These are phyloP conservation scores for Pseudevernia furfuracea DNA, from an alignment of 495 filamentous ascomycete species.

Conservation along the genomic window DNA sequence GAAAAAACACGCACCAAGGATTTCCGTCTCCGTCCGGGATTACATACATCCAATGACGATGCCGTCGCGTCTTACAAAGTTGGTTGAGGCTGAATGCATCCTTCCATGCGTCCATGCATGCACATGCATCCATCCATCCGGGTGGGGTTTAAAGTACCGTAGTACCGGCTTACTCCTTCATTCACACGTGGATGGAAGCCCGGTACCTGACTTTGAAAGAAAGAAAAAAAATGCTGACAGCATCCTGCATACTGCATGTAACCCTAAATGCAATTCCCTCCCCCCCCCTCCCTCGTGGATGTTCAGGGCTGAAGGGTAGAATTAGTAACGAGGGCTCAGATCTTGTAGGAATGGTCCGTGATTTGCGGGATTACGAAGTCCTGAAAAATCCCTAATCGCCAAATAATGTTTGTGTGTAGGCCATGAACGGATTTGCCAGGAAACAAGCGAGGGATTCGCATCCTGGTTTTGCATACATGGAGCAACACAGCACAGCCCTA, in stretches of 20 bases:
- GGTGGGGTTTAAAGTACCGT: neutral
- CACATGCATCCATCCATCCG: neutral
- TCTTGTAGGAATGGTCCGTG: too few relatives aligned
- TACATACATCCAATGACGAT: neutral
- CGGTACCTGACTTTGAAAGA: neutral
- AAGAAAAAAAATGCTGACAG: neutral
- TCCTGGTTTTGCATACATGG: too few relatives aligned
- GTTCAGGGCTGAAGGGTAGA: too few relatives aligned
- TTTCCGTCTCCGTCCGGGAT: neutral
- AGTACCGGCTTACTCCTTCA: neutral
- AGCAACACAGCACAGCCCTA: neutral
- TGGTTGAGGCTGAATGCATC: conserved; percentile 1
- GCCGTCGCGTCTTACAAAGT: neutral
- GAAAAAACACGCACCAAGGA: neutral
- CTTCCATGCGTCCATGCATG: neutral
- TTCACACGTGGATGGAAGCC: neutral
- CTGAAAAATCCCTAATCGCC: too few relatives aligned
- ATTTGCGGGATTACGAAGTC: neutral
- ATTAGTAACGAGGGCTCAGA: too few relatives aligned
- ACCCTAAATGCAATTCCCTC: neutral
- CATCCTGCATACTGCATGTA: conserved; percentile 6
- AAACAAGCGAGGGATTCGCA: conserved; percentile 11
- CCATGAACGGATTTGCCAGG: conserved; percentile 1
- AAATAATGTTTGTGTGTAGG: too few relatives aligned
- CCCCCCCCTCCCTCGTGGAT: too few relatives aligned